phyloP scores from a whole-genome alignment of 2,329 filamentous ascomycete genomes.

The Penicillium decumbens region DNA sequence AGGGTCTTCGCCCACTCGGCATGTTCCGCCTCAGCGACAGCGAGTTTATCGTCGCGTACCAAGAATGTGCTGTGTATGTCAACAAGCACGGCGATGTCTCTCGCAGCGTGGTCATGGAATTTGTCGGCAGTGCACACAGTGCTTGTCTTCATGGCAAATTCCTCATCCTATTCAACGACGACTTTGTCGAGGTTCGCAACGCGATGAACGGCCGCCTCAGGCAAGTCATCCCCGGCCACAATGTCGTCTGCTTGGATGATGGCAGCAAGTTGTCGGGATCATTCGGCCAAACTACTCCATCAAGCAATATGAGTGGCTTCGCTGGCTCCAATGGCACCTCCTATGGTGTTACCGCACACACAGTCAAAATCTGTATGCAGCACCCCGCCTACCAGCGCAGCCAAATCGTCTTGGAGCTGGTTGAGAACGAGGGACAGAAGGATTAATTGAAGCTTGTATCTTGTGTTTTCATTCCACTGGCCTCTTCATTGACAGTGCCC shows the following conservation, averaged over 20 bases:
- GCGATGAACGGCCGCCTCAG: slow-evolving; percentile 89
- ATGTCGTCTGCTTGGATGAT: slow-evolving; percentile 87
- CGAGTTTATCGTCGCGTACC: slow-evolving; percentile 89
- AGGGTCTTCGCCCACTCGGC: slow-evolving; percentile 76
- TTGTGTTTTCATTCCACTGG: not conserved
- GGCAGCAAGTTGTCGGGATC: slow-evolving; percentile 47
- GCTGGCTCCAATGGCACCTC: slow-evolving; percentile 39
- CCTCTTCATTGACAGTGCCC: not conserved
- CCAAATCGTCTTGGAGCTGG: slow-evolving; percentile 86
- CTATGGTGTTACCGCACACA: slow-evolving; percentile 51
- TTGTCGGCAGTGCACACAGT: slow-evolving; percentile 84
- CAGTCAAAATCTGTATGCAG: slow-evolving; percentile 91
- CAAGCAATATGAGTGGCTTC: slow-evolving; percentile 27
- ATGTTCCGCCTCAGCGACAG: slow-evolving; percentile 95
- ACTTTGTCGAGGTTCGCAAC: slow-evolving; percentile 96
- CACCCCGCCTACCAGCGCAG: slow-evolving; percentile 80
- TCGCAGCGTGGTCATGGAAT: slow-evolving; percentile 94
- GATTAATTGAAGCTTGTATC: slow-evolving; percentile 33
- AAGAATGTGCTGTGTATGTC: slow-evolving; percentile 94
- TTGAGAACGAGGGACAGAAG: slow-evolving; percentile 81
- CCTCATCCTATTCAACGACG: slow-evolving; percentile 85
- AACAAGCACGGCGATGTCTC: slow-evolving; percentile 97
- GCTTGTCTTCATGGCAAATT: slow-evolving; percentile 90
- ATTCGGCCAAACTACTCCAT: slow-evolving; percentile 40
- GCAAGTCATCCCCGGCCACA: slow-evolving; percentile 88